Evolutionary conservation across 2,329 filamentous ascomycete genomes (phyloP).

Genomic region (Elsinoe arachidis): DNA sequence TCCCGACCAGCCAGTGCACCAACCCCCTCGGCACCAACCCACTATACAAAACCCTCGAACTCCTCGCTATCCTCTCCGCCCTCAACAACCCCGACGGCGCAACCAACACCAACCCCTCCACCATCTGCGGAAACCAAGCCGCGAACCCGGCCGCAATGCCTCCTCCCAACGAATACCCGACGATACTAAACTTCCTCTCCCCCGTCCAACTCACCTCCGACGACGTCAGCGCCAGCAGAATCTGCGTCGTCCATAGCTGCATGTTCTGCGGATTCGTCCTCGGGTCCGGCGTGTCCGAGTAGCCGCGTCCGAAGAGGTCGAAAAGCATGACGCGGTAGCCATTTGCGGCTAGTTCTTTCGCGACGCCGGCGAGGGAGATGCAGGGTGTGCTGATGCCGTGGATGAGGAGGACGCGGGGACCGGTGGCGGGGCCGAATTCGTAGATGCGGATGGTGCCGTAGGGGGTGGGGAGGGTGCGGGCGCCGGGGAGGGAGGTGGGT

Average conservation of each 20-base stretch:
- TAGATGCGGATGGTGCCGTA: conserved; percentile 67
- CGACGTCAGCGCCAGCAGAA: conserved; percentile 60
- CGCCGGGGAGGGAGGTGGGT: conserved; percentile 59
- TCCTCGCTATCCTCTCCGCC: conserved; percentile 51
- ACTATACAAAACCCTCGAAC: conserved; percentile 56
- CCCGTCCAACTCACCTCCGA: conserved; percentile 62
- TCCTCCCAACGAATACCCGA: conserved; percentile 76
- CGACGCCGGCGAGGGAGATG: conserved; percentile 58
- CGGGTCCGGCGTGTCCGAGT: conserved; percentile 62
- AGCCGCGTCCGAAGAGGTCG: conserved; percentile 69
- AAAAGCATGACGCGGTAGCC: conserved; percentile 75
- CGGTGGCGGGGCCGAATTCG: conserved; percentile 68
- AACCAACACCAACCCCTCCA: conserved; percentile 64
- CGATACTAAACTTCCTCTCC: conserved; percentile 50
- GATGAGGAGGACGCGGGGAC: conserved; percentile 63
- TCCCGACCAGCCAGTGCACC: conserved; percentile 42
- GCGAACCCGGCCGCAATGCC: conserved; percentile 64
- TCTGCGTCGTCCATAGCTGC: conserved; percentile 64
- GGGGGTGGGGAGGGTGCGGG: conserved; percentile 57
- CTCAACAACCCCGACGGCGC: conserved; percentile 72
- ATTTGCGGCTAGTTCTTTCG: conserved; percentile 52
- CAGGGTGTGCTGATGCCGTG: conserved; percentile 78
- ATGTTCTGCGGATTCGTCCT: conserved; percentile 60
- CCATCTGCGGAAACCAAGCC: conserved; percentile 57
- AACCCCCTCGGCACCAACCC: conserved; percentile 53